Evolutionary conservation across 805 yeast species (phyloP), one percentile per base, ranked within the genome.

Genomic region (Tetrapisispora pingtungensis): DNA sequence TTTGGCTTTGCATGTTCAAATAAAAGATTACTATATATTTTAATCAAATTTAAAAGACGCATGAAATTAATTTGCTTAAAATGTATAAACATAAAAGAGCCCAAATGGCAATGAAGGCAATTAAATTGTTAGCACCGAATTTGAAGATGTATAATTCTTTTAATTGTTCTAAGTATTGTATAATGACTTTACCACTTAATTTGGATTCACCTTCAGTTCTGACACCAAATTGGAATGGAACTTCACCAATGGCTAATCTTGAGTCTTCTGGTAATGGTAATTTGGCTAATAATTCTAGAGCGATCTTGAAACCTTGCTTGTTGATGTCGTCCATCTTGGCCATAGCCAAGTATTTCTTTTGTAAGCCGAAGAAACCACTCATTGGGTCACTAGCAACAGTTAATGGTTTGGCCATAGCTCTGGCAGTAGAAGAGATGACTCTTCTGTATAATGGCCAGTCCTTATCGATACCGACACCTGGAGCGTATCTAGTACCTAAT

Each of bases 151-250:
- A 72, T 27, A 72, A 55, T 47, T 72, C 75, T 51, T 67, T 68
- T 48, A 72, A 57, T 55, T 72, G 77, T 39, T 64, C 65, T 44
- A 72, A 49, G 46, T 72, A 72, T 51, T 68, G 75, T 31, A 72
- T 55, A 65, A 71, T 71, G 36, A 72, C 77, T 49, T 72, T 72
- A 42, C 74, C 68, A 8, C 72, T 67, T 31, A 72, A 59, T 51
- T 72, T 72, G 33, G 75, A 71, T 49, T 72, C 77, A 58, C 77
- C 77, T 54, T 71, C 77, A 10, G 74, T 70, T 65, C 77, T 72
- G 24, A 72, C 75, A 56, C 77, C 77, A 48, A 72, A 72, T 7
- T 74, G 69, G 48, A 71, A 72, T 41, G 75, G 74, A 33, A 71
- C 65, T 51, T 72, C 77, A 47, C 75, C 75, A 40, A 72, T 61